Evolutionary conservation across 1,139 yeast species (phyloP).

Genomic region (Hansenula lynferdii): DNA sequence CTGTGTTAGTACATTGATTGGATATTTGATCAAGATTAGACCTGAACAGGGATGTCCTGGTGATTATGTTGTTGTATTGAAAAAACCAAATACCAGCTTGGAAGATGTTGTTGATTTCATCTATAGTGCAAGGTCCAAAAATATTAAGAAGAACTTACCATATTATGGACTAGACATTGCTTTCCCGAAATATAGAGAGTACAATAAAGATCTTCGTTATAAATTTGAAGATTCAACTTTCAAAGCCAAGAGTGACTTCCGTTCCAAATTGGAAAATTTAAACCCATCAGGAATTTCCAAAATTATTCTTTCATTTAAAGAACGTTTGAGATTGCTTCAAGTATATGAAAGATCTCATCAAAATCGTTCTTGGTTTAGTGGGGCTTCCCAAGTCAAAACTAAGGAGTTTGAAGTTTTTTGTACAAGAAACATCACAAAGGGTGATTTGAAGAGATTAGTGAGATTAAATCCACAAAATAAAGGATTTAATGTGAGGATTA

Average conservation of each 20-base stretch:
- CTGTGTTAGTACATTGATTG: background rate
- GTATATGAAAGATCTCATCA: background rate
- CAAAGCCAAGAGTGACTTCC: too few species aligned
- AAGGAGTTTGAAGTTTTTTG: background rate
- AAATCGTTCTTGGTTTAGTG: background rate
- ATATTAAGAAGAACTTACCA: too few species aligned
- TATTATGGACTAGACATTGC: background rate
- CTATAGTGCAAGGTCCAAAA: too few species aligned
- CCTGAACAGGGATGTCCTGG: background rate
- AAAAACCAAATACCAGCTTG: too few species aligned
- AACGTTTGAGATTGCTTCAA: background rate
- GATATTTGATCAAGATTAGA: background rate
- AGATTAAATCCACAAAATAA: background rate
- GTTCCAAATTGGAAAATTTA: background rate
- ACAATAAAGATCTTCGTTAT: too few species aligned
- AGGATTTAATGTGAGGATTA: background rate
- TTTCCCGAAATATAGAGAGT: background rate
- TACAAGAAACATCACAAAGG: background rate
- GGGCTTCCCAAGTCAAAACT: background rate
- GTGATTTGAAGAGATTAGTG: background rate
- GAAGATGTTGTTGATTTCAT: too few species aligned
- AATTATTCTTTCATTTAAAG: background rate
- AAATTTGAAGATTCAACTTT: too few species aligned
- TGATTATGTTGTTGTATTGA: background rate
- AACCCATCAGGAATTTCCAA: background rate